phyloP scores from a whole-genome alignment of 768 basidiomycete species.

The Panellus pusillus region DNA sequence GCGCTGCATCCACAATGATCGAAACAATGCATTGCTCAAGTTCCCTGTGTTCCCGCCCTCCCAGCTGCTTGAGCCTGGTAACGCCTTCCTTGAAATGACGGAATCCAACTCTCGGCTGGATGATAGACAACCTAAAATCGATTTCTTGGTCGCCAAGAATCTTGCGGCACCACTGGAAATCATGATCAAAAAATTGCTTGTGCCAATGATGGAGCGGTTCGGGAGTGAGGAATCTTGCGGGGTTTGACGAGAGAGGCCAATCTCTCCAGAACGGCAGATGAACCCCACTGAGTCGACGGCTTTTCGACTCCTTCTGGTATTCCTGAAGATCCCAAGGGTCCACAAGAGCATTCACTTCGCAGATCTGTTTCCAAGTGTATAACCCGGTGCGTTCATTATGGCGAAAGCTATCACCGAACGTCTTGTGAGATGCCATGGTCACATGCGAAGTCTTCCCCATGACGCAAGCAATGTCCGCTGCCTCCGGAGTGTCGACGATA shows the following conservation, averaged over 20 bases:
- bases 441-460: conserved; percentile 14
- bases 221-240: conserved; percentile 32
- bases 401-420: conserved; percentile 11
- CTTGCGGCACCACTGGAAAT: conserved; percentile 37
- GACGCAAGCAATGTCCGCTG: conserved; percentile 9
- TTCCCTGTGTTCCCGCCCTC: conserved; percentile 39
- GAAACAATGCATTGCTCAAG: conserved; percentile 36
- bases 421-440: neutral
- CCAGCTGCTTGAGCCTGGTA: conserved; percentile 40
- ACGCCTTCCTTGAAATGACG: conserved; percentile 41
- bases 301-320: conserved; percentile 26
- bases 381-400: neutral
- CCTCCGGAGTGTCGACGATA: conserved; percentile 17
- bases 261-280: conserved; percentile 39
- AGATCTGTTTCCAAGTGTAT: conserved; percentile 17
- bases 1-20: conserved; percentile 34
- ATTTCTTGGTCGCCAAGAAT: conserved; percentile 32
- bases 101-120: conserved; percentile 36
- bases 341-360: conserved; percentile 1
- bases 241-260: conserved; percentile 32
- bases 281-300: conserved; percentile 30
- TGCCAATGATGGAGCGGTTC: conserved; percentile 42
- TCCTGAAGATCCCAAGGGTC: conserved; percentile 27
- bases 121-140: conserved; percentile 35
- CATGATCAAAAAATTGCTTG: conserved; percentile 39